phyloP scores from a whole-genome alignment of 495 filamentous ascomycete genomes.

The Neurospora intermedia region DNA sequence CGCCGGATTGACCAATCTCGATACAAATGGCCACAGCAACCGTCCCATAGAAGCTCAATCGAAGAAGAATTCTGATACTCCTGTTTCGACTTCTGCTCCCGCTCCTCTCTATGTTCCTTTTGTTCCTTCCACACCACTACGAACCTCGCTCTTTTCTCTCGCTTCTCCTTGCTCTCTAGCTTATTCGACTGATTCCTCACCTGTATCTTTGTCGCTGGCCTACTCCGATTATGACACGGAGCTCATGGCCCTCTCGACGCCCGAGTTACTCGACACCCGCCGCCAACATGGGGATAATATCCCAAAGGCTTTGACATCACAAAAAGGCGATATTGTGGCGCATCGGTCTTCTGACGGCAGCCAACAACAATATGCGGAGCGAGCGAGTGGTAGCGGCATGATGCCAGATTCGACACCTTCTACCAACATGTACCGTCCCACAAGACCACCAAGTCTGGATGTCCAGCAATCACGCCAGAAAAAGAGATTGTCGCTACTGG shows the following conservation, averaged over 20 bases:
- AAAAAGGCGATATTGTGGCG: background rate
- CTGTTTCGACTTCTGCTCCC: background rate
- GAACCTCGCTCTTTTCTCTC: background rate
- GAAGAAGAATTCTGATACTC: background rate
- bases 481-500: background rate
- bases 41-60: background rate
- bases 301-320: background rate
- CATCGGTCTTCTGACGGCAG: background rate
- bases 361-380: background rate
- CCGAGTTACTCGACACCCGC: background rate
- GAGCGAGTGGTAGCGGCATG: background rate
- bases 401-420: background rate
- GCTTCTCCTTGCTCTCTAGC: background rate
- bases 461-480: background rate
- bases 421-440: background rate
- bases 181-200: background rate
- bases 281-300: background rate
- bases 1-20: background rate
- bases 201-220: background rate
- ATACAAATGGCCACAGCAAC: background rate
- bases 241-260: background rate
- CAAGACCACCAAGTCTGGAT: background rate
- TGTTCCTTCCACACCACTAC: background rate
- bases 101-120: background rate
- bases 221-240: background rate